Evolutionary conservation across 768 basidiomycete genomes (phyloP), one percentile per base, ranked within the genome.

Genomic region (Trametes cingulata): DNA sequence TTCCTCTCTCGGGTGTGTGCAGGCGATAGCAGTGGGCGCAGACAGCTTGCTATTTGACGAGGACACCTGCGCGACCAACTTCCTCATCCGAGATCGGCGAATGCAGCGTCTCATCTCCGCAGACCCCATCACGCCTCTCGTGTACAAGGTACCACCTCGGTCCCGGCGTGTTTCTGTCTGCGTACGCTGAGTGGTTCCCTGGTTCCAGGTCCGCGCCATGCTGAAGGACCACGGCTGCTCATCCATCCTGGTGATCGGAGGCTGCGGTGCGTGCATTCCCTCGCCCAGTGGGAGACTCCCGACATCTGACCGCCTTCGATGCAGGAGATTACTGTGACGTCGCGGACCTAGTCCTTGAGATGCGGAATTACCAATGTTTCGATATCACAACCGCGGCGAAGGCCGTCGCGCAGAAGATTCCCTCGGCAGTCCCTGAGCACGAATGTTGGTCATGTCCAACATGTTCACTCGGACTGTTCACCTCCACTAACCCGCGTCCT

Each of bases 261-360:
- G 65, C n/a, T 66, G 65, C 36, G 65, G 62, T 63, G n/a, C n/a
- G 65, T 42, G 2, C 1, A 2, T 17, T 36, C 7, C 6, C 15
- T 12, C 6, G 9, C 27, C 10, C 22, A 19, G 19, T 14, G 37
- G 8, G 45, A 33, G 29, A 33, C 29, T 10, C 15, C 22, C n/a
- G 14, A 20, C n/a, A n/a, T n/a, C 37, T 40, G 13, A 29, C 36
- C 22, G 7, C 9, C 17, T 14, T 13, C 9, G n/a, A n/a, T n/a
- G n/a, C 37, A 63, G 65, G 62, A 2, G 62, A 66, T 27, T 66
- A 66, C 46, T 66, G 62, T 33, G 65, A 66, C 35, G 62, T 66
- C 6, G 65, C 65, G 1, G 62, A 63, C 33, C 52, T 60, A 20
- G 62, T 66, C 0, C 62, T 66, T 15, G 65, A 63, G 43, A 66